Base-by-base conservation (phyloP, 2,329 filamentous ascomycete genomes). In the Pseudogymnoascus sp. region DNA sequence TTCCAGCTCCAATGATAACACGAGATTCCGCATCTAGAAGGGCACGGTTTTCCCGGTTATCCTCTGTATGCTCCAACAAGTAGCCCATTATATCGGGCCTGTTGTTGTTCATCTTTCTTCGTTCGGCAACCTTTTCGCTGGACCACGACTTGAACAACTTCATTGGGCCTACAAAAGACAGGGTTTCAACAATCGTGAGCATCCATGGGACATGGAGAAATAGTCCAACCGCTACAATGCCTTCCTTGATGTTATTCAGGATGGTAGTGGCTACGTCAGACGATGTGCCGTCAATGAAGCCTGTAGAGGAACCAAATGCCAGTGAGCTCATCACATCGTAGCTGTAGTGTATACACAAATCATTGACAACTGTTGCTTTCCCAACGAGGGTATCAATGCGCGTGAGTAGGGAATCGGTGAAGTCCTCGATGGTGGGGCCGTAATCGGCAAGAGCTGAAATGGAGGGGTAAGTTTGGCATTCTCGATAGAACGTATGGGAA, bases 241-340 rank as follows among this genome's bases (percentile, higher is more conserved):
- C 59, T n/a, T 62, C 60, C 42, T 64, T 60, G 23, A 67, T 61
- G n/a, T 50, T 61, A 8, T 63, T 50, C 21, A 68, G 50, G 5
- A 67, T 59, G 6, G 59, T 63, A 14, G 35, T 64, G 3, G 65
- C 61, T 6, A 12, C 50, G 11, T 63, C 37, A 11, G 42, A 61
- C 8, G 62, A 59, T 11, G 53, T 65, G 21, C 65, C 65, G 33
- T 63, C 47, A 23, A 68, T 38, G 28, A 68, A 66, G 8, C 53
- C 40, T 2, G 62, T 60, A 1, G 63, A 47, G 4, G 60, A 28
- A 10, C 69, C 67, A 59, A 71, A 70, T 1, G 66, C 68, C 28
- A 72, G 63, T 16, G 70, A 68, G n/a, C 68, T 69, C 66, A 71
- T 70, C 5, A 70, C 65, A 60, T 72, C 70, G 59, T 71, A 72